Base-by-base conservation (phyloP, 495 filamentous ascomycete species). In the Astrothelium subdiscretum region DNA sequence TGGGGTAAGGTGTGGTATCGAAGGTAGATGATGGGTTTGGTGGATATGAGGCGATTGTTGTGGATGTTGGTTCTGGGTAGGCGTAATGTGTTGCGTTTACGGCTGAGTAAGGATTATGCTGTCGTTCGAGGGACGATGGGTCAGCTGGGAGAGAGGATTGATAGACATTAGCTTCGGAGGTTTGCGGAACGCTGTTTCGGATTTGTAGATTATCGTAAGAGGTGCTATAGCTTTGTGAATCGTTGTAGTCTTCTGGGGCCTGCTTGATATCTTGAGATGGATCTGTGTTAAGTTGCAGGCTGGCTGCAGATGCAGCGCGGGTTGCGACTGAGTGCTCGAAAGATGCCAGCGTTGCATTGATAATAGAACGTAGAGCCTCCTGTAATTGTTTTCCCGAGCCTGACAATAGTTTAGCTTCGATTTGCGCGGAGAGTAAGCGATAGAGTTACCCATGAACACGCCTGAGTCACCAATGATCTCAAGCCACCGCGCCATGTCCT, bases 401-500 rank as follows among this genome's bases (percentile, higher is more conserved):
- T 79, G 11, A 4, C 5, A 51, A 20, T n/a, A 35, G 35, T 20
- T 67, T 31, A 59, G 40, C 40, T 8, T 27, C 52, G 38, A 43
- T 63, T 0, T 20, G 10, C 10, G 27, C 38, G 13, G 40, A 15
- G 27, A 57, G 11, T 3, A 24, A 24, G 26, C 22, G 12, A 31
- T 22, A 31, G 31, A 74, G 79, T 66, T 77, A 87, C 86, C 85
- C 31, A 89, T 72, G 22, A 87, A 72, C 40, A 72, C 73, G 31
- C 85, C 86, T 62, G 84, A 80, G 57, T 88, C 85, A 12, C 76
- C 78, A 66, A 92, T 80, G 48, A 91, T 81, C 18, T 75, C 78
- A 35, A 89, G 74, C 85, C 88, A 91, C 2, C 76, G 65, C 15
- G 79, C 75, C 87, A 91, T 89, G 60, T 92, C 87, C 26, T 74